These are phyloP conservation scores for Hypericum androsaemum DNA, from an alignment of 345 rosid genomes.

Conservation along the genomic window DNA sequence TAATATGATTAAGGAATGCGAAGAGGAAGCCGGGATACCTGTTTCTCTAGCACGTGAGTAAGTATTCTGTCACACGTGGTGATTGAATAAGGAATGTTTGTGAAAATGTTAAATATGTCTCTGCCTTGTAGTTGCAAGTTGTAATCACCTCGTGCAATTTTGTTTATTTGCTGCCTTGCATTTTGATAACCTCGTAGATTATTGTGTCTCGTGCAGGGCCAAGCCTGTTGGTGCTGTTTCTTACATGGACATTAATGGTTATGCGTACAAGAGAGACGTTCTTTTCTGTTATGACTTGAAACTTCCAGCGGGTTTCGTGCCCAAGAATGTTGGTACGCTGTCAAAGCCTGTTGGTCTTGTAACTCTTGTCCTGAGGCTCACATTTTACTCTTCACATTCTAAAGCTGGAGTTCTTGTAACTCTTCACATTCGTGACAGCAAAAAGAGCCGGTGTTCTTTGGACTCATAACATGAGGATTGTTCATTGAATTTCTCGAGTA, in stretches of 20 bases:
- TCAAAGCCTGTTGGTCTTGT: too few species aligned
- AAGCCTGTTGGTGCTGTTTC: conserved; percentile 82
- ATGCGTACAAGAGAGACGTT: conserved; percentile 70
- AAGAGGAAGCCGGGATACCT: conserved; percentile 91
- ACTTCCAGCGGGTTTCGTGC: conserved; percentile 59
- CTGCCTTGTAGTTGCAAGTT: neutral
- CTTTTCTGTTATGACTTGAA: conserved; percentile 75
- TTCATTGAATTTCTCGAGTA: neutral
- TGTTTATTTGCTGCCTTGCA: neutral
- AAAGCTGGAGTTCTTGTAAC: neutral
- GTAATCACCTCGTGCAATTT: neutral
- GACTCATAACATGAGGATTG: too few species aligned
- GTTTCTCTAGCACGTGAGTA: conserved; percentile 46
- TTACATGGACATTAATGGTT: conserved; percentile 53
- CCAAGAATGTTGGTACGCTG: conserved; percentile 53
- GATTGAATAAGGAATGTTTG: conserved; percentile 1
- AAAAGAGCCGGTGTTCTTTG: too few species aligned
- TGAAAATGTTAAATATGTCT: too few species aligned
- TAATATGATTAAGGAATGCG: conserved; percentile 81
- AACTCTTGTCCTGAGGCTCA: conserved; percentile 3
- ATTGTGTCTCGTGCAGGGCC: conserved; percentile 39
- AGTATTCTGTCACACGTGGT: conserved; percentile 4
- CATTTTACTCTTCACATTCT: neutral
- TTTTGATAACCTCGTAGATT: conserved; percentile 5
- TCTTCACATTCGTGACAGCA: too few species aligned